Evolutionary conservation across 257 asterid species (phyloP), one percentile per base, ranked within the genome.

Genomic region (Buddleja alternifolia): DNA sequence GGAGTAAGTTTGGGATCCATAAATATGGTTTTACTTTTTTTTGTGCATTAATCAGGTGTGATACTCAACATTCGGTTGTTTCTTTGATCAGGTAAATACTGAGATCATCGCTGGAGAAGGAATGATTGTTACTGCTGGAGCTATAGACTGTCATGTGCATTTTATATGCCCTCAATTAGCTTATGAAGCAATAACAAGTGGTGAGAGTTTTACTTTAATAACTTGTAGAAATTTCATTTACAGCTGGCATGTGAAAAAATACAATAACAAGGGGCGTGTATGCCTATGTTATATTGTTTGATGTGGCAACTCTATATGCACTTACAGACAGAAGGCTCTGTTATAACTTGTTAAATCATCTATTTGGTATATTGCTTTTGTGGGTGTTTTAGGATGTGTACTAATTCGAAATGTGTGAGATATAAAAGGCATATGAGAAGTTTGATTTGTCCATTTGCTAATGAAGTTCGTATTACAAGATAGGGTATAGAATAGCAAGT

Each of bases 51-150:
- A 46, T 72, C 39, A 45, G 63, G 58, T 39, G 60, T 52, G 40
- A 21, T 56, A 32, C 63, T 76, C 23, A 66, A 45, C 16, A 69
- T 25, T 59, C n/a, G 40, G 44, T 53, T 57, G 19, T 51, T 58
- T 66, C 47, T 73, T 60, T 67, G 66, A 55, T 69, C 82, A 93
- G 99, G 90, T 82, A 46, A 87, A 78, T 79, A 93, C 99, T 41
- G 99, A 93, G 81, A 97, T 83, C 70, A 88, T 90, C 59, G 96
- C 96, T 66, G 97, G 99, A 69, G 97, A 90, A 85, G 99, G 99
- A 75, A 80, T 84, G 85, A 90, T 90, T 78, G 81, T 93, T 57
- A 90, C 99, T 15, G 97, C 99, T 56, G 99, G 99, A 65, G 99
- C 91, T 32, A 77, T 93, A 77, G 97, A 93, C 76, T 90, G 99